Conservation (phyloP, 2,329 filamentous ascomycete species). For the Aspergillus terreus region DNA sequence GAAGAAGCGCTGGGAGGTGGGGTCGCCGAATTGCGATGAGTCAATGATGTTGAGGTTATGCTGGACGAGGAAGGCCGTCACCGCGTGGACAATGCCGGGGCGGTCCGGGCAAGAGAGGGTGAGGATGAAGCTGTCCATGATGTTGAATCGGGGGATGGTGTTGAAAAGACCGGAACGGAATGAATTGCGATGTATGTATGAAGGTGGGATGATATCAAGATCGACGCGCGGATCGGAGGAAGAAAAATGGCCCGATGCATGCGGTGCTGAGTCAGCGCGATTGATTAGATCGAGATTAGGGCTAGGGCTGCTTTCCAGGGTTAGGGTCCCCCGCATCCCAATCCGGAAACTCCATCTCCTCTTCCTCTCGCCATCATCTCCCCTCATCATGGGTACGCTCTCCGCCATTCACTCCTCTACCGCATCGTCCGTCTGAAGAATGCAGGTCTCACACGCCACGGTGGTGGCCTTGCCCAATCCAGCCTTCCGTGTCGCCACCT, state of each 20-base stretch:
- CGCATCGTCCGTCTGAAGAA: background rate
- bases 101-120: conserved; percentile 82
- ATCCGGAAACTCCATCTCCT: too few species aligned
- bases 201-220: conserved; percentile 4
- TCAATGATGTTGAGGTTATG: conserved; percentile 78
- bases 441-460: background rate
- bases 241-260: background rate
- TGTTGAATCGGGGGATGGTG: conserved; percentile 13
- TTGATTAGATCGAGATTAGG: background rate
- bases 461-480: background rate
- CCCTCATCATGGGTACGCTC: too few species aligned
- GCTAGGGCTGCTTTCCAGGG: background rate
- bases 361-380: too few species aligned
- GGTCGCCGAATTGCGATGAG: conserved; percentile 79
- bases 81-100: conserved; percentile 78
- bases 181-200: background rate
- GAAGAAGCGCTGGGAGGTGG: conserved; percentile 72
- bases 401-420: too few species aligned
- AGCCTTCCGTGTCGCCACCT: background rate
- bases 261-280: too few species aligned
- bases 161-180: conserved; percentile 21
- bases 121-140: conserved; percentile 63
- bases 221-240: conserved; percentile 1
- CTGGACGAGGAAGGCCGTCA: conserved; percentile 71
- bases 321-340: too few species aligned